Evolutionary conservation across 2,329 filamentous ascomycete genomes (phyloP).

Genomic region (Claviceps sorghi): DNA sequence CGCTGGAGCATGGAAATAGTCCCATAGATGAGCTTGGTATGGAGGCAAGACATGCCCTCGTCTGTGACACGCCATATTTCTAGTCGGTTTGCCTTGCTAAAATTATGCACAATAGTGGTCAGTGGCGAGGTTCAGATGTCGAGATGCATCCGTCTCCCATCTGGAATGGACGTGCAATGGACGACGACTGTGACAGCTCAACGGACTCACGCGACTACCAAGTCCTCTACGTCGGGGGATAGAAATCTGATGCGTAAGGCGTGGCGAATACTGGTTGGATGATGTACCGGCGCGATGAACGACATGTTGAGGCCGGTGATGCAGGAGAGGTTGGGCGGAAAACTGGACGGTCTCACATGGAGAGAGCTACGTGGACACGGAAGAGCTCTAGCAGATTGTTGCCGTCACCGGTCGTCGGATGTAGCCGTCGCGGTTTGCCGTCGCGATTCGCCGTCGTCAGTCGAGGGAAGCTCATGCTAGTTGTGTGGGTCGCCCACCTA

Average conservation of each 20-base stretch:
- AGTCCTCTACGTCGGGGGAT: conserved; percentile 57
- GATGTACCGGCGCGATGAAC: conserved; percentile 86
- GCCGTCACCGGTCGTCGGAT: conserved; percentile 1
- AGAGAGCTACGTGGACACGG: conserved; percentile 11
- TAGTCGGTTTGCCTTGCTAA: conserved; percentile 68
- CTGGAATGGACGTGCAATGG: background rate
- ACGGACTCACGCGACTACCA: conserved; percentile 67
- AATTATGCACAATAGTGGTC: conserved; percentile 4
- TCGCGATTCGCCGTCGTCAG: background rate
- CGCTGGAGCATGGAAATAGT: conserved; percentile 74
- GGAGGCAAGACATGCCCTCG: conserved; percentile 49
- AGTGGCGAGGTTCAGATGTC: background rate
- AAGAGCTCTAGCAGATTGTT: conserved; percentile 11
- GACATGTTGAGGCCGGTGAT: conserved; percentile 47
- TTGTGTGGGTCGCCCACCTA: background rate
- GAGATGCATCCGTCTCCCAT: background rate
- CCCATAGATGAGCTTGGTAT: conserved; percentile 64
- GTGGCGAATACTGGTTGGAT: conserved; percentile 80
- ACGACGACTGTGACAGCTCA: background rate
- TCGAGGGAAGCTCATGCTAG: background rate
- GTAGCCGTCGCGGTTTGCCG: background rate
- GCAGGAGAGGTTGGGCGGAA: background rate
- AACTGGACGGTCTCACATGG: conserved; percentile 8
- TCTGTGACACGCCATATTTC: conserved; percentile 63
- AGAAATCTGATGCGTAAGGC: conserved; percentile 70